Conservation (phyloP, 2,329 filamentous ascomycete genomes). For the Cercospora sojina region DNA sequence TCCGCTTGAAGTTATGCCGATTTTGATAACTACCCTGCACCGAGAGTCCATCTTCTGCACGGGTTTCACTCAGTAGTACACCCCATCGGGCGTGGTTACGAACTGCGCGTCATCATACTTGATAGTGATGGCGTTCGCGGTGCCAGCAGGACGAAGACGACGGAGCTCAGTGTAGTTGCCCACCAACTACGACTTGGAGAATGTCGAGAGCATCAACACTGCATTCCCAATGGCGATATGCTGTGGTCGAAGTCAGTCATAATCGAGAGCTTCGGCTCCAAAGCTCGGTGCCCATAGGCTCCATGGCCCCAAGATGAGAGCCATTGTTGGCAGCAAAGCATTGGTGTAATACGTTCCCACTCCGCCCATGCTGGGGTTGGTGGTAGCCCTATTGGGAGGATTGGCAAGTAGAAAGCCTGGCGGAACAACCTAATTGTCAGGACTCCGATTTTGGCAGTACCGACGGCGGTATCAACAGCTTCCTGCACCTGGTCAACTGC, state of each 20-base stretch:
- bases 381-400: background rate
- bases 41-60: background rate
- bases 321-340: background rate
- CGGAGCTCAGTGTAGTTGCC: background rate
- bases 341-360: background rate
- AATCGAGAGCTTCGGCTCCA: background rate
- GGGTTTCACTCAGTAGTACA: background rate
- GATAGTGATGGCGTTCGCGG: background rate
- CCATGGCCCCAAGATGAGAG: background rate
- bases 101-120: background rate
- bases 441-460: background rate
- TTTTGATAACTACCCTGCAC: background rate
- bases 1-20: background rate
- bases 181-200: background rate
- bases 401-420: background rate
- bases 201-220: background rate
- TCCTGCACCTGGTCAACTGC: background rate
- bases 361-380: background rate
- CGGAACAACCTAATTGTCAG: background rate
- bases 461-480: background rate
- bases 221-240: background rate
- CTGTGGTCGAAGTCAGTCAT: background rate
- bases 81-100: background rate
- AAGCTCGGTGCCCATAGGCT: background rate
- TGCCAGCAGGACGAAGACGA: background rate